Percentiles rank a stretch among this genome's conserved stretches.
Conservation (phyloP, 257 asterid genomes). For the Rubia yunnanensis region DNA sequence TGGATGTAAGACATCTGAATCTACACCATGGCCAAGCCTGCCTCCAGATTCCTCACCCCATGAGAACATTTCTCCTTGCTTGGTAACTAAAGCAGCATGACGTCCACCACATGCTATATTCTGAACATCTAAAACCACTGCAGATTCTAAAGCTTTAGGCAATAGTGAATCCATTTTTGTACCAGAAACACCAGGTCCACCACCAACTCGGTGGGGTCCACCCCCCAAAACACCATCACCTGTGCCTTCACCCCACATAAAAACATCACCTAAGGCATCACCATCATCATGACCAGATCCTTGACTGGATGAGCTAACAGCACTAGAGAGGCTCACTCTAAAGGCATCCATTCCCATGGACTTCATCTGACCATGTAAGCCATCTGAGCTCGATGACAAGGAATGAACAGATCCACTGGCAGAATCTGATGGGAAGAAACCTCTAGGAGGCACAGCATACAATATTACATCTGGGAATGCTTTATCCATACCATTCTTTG, state of each 20-base stretch:
- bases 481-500: constrained; percentile 63
- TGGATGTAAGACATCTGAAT: constrained; percentile 74
- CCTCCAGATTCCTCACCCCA: constrained; percentile 97
- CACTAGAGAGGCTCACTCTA: constrained; percentile 94
- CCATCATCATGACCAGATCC: constrained; percentile 96
- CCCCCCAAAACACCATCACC: constrained; percentile 81
- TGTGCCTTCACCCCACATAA: constrained; percentile 87
- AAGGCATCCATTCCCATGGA: constrained; percentile 73
- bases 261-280: constrained; percentile 91
- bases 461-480: constrained; percentile 62
- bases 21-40: constrained; percentile 96
- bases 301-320: constrained; percentile 95
- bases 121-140: constrained; percentile 84
- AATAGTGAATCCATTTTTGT: constrained; percentile 55
- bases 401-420: constrained; percentile 65
- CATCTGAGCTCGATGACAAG: constrained; percentile 76
- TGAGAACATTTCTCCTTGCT: constrained; percentile 84
- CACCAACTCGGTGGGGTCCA: constrained; percentile 51
- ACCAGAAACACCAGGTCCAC: constrained; percentile 40
- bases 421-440: constrained; percentile 66
- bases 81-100: constrained; percentile 77
- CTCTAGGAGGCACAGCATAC: constrained; percentile 71
- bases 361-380: constrained; percentile 66
- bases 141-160: constrained; percentile 87
- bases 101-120: constrained; percentile 83